phyloP scores from a whole-genome alignment of 352 stramenopile species.

The Phytopythium cucurbitacearum region DNA sequence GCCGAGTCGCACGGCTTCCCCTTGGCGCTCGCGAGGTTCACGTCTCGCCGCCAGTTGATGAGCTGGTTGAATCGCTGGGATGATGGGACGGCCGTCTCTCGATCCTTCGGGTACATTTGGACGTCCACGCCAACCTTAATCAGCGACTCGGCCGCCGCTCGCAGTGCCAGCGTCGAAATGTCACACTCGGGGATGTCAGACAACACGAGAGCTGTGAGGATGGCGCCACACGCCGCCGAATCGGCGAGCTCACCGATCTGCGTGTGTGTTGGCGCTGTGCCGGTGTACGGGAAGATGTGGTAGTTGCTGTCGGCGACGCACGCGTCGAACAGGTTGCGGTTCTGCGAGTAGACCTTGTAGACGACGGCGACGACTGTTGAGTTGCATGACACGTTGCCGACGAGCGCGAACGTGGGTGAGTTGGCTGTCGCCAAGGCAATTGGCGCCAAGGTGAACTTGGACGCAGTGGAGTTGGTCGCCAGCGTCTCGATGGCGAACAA shows the following conservation, averaged over 20 bases:
- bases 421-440: constrained; percentile 19
- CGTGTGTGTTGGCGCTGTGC: constrained; percentile 19
- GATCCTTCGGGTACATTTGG: constrained; percentile 10
- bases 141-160: constrained; percentile 30
- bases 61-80: constrained; percentile 44
- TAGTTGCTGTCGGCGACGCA: constrained; percentile 36
- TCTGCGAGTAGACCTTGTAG: constrained; percentile 39
- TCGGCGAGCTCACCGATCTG: constrained; percentile 33
- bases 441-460: constrained; percentile 12
- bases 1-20: constrained; percentile 39
- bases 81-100: constrained; percentile 18
- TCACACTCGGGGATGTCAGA: constrained; percentile 34
- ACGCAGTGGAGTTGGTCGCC: constrained; percentile 4
- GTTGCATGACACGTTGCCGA: constrained; percentile 29
- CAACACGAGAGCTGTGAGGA: constrained; percentile 34
- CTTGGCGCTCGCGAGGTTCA: constrained; percentile 33
- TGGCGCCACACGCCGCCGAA: constrained; percentile 25
- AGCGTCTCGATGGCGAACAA: not conserved
- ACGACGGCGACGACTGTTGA: constrained; percentile 18
- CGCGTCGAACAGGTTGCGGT: constrained; percentile 38
- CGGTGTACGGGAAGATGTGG: constrained; percentile 45
- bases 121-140: constrained; percentile 40
- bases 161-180: constrained; percentile 23
- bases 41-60: constrained; percentile 48
- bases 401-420: constrained; percentile 26